phyloP scores from a whole-genome alignment of 2,329 filamentous ascomycete genomes.

The Diaporthe vaccinii region DNA sequence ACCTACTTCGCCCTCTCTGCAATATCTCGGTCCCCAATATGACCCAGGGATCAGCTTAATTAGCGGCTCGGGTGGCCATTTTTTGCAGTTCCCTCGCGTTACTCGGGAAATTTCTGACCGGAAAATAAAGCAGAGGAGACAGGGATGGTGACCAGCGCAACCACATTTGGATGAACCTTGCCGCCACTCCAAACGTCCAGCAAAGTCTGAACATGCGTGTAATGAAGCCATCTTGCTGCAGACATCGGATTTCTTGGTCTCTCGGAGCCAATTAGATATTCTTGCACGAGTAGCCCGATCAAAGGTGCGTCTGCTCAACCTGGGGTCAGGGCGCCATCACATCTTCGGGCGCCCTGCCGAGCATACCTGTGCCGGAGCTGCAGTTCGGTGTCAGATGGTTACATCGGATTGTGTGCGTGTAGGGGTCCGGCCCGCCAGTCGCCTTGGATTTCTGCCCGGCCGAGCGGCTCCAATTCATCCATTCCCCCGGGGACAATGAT shows the following conservation, averaged over 20 bases:
- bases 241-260: neutral
- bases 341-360: neutral
- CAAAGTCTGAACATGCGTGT: neutral
- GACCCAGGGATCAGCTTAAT: neutral
- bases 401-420: neutral
- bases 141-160: neutral
- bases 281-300: neutral
- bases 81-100: neutral
- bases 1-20: neutral
- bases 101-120: constrained; percentile 1
- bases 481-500: neutral
- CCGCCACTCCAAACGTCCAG: neutral
- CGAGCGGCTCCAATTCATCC: neutral
- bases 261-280: neutral
- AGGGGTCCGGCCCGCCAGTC: neutral
- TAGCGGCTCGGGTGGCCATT: neutral
- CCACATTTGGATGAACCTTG: neutral
- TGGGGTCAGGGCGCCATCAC: neutral
- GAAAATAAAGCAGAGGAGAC: neutral
- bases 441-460: neutral
- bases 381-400: constrained; percentile 22
- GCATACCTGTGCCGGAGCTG: neutral
- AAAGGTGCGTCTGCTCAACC: neutral
- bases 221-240: neutral
- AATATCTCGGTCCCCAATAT: neutral